A percentile compares a stretch with the other conserved stretches of the same genome.
Conservation (phyloP, 148 eudicot species). For the Nepenthes gracilis region DNA sequence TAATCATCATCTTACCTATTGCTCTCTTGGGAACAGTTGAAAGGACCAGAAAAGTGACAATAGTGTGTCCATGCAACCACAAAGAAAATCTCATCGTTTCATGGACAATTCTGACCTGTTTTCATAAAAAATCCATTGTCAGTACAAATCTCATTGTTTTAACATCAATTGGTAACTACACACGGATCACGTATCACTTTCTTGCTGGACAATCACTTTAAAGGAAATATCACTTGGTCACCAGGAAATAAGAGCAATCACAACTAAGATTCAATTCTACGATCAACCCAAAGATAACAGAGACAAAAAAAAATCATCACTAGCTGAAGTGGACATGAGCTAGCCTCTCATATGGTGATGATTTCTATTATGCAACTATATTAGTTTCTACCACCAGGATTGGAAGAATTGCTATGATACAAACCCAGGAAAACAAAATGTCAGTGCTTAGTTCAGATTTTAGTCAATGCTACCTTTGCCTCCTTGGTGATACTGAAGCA, state of each 20-base stretch:
- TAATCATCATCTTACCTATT: constrained; percentile 42
- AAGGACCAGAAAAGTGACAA: constrained; percentile 62
- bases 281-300: not conserved
- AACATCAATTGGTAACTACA: not conserved
- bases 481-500: no score
- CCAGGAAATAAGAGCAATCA: not conserved
- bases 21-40: constrained; percentile 57
- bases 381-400: no score
- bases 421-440: no score
- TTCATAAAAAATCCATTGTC: not conserved
- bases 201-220: not conserved
- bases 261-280: not conserved
- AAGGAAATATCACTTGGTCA: not conserved
- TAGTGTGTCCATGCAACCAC: constrained; percentile 90
- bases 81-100: constrained; percentile 79
- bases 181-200: not conserved
- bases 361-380: no score
- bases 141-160: not conserved
- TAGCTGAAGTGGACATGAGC: not conserved
- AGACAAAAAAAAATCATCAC: not conserved
- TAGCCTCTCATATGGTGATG: not conserved
- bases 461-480: no score
- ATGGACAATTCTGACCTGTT: constrained; percentile 71
- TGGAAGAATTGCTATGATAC: no score
- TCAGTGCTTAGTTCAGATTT: no score